Conservation (phyloP, 2,329 filamentous ascomycete genomes). For the Ophiostoma novo-ulmi region DNA sequence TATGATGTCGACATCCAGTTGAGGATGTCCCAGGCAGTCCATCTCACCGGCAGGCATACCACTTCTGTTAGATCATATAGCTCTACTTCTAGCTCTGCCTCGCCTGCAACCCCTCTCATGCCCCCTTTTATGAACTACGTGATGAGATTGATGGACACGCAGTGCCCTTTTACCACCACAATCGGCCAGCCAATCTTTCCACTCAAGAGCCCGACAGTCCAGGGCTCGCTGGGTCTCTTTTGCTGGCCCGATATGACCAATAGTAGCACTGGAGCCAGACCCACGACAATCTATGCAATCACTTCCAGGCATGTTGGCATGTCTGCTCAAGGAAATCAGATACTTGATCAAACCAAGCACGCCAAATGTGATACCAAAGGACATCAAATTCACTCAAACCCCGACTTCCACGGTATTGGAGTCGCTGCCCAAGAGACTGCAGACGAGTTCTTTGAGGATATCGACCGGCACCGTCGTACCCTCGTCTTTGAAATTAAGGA, state of each 20-base stretch:
- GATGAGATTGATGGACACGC: too few relatives aligned
- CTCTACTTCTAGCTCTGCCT: too few relatives aligned
- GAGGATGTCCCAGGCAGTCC: too few relatives aligned
- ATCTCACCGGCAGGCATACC: too few relatives aligned
- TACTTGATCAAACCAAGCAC: not conserved
- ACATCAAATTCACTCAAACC: not conserved
- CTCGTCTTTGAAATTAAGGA: not conserved
- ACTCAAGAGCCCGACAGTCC: not conserved
- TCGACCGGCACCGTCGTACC: not conserved
- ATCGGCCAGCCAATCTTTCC: not conserved
- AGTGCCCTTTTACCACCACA: not conserved
- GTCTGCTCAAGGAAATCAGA: not conserved
- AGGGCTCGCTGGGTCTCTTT: not conserved
- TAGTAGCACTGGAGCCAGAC: not conserved
- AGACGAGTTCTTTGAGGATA: not conserved
- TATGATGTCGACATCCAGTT: not conserved
- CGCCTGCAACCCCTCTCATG: too few relatives aligned
- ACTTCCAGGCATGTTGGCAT: not conserved
- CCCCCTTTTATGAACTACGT: too few relatives aligned
- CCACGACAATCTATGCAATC: not conserved
- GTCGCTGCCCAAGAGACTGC: not conserved
- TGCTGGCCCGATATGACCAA: not conserved
- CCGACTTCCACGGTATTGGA: not conserved
- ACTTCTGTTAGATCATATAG: too few relatives aligned
- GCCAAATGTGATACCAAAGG: not conserved